Base-by-base conservation (phyloP, 2,329 filamentous ascomycete species). In the Xylaria sp. region DNA sequence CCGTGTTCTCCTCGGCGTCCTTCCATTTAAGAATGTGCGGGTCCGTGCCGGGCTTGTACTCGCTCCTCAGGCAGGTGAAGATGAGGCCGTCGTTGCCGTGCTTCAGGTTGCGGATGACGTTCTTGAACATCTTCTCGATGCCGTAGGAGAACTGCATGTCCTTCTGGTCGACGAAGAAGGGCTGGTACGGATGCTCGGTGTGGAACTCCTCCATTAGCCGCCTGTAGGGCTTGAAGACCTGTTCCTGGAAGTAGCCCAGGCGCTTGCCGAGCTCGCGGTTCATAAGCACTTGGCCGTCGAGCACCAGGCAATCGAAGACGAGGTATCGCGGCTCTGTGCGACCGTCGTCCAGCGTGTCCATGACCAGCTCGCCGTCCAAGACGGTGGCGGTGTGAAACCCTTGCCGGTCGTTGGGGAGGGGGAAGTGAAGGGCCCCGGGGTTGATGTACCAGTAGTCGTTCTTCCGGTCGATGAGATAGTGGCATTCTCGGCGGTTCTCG, bases 11-110 rank as follows among this genome's bases (percentile, higher is more conserved):
- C 73, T 93, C 87, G 3, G 94, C 93, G 0, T 95, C 94, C 82
- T 99, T 99, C 96, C 96, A 99, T 81, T 99, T 99, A 48, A 99
- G 85, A 72, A 98, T 99, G 79, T 97, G 91, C 59, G 89, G 89
- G 81, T 99, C 96, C 13, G 96, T 99, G 74, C 96, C 96, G 73
- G 92, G 91, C 75, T 91, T 91, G 83, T 99, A 99, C 10, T 91
- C 87, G 20, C 93, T 94, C 75, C 90, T 91, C 72, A 93, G 90
- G 82, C 95, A 97, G n/a, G 96, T 98, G 82, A 98, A 99, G 77
- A 99, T 97, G 56, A 99, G 87, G 6, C 96, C 96, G 79, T 99
- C 96, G 80, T 98, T 98, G 71, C 95, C 94, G 79, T 99, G 96
- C 74, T 91, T 91, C 44, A 99, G 87, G 51, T 86, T 90, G 0